These are phyloP conservation scores for Climacium dendroides DNA, from an alignment of 225 moss, liverwort and hornwort genomes.

Conservation along the genomic window DNA sequence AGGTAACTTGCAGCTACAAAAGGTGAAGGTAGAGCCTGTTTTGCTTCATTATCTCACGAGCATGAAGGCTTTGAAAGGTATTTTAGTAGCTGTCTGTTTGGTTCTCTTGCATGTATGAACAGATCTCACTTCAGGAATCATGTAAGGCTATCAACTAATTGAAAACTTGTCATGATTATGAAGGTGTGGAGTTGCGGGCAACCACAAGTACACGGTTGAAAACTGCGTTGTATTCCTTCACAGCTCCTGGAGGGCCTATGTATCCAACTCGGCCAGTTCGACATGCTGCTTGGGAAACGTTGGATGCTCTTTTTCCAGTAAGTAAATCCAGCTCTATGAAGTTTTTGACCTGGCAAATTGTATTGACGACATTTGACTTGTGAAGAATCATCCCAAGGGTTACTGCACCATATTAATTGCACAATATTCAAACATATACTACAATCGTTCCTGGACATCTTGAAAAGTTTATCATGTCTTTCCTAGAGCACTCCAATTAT, in stretches of 20 bases:
- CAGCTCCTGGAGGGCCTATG: constrained; percentile 93
- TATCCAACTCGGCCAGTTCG: constrained; percentile 93
- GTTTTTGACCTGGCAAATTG: background rate
- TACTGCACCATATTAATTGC: background rate
- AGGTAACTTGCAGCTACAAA: constrained; percentile 56
- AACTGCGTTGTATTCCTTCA: constrained; percentile 82
- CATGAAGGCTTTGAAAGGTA: constrained; percentile 84
- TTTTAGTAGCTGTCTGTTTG: background rate
- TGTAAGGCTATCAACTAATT: background rate
- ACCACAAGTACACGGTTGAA: constrained; percentile 85
- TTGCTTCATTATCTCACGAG: constrained; percentile 73
- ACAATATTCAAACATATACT: background rate
- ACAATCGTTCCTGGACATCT: background rate
- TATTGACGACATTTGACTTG: background rate
- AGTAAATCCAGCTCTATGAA: background rate
- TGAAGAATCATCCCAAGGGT: background rate
- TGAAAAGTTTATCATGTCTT: background rate
- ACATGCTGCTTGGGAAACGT: constrained; percentile 90
- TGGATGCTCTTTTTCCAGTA: constrained; percentile 88
- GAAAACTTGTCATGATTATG: background rate
- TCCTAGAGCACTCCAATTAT: background rate
- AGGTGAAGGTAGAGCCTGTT: constrained; percentile 95
- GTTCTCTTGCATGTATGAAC: background rate
- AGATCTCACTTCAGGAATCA: background rate
- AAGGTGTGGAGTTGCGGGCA: constrained; percentile 71